Base-by-base conservation (phyloP, 139 green algal species). In the Parachlorella kessleri region DNA sequence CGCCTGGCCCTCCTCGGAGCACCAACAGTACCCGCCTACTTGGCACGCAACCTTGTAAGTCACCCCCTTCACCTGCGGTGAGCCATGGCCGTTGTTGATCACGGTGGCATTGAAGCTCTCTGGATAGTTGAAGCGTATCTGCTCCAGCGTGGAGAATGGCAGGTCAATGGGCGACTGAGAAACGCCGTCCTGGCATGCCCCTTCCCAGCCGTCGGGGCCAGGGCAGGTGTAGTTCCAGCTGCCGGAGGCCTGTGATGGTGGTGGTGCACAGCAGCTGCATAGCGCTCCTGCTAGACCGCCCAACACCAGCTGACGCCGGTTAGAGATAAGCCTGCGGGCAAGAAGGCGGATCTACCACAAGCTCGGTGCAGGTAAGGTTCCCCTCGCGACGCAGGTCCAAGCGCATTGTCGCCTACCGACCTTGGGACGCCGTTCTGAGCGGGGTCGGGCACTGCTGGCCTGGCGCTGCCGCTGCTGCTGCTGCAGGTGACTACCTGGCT, bases 51-150 rank as follows among this genome's bases (percentile, higher is more conserved):
- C n/a, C n/a, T n/a, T n/a, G n/a, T n/a, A n/a, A n/a, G n/a, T n/a
- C n/a, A n/a, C n/a, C n/a, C n/a, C n/a, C n/a, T n/a, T n/a, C n/a
- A 94, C 85, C 84, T 95, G 91, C 83, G 94, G 94, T 0, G 91
- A 94, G 14, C 90, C 90, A 33, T 93, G 90, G 10, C 90, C 89
- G 14, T 91, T 93, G 83, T 95, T 94, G 5, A 85, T 71, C n/a
- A 93, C 73, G 21, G 48, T 59, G 21, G 48, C 48, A 28, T 18
- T 14, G 14, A 59, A 14, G 14, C 14, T 59, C 48, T 59, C 48
- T 59, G 48, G 48, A 18, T 59, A 59, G 48, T 18, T 59, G 28
- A 64, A 14, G 39, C 72, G 39, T 9, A 78, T 81, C 23, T 79
- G 73, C 63, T 88, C 83, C 21, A 84, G 73, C 24, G 72, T 77